phyloP scores from a whole-genome alignment of 139 green algal genomes.

The Chlorella sp. region DNA sequence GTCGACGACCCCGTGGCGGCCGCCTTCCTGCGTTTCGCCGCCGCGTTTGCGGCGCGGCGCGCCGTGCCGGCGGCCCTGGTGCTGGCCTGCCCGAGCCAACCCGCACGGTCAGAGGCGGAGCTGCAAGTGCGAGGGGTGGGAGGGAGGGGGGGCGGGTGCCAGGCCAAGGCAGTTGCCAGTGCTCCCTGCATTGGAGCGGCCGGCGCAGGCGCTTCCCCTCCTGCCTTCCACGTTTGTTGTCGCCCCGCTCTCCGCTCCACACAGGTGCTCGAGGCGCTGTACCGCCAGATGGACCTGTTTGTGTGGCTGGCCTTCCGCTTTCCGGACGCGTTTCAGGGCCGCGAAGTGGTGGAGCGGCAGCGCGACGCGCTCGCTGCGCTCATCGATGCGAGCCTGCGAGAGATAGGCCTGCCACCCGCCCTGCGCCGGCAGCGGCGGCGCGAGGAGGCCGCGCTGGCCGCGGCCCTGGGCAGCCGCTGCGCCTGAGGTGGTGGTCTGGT shows the following conservation, averaged over 20 bases:
- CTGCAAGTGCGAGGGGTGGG: too few species aligned
- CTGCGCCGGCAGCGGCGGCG: too few species aligned
- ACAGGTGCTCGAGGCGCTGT: conserved; percentile 47
- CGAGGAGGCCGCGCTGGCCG: too few species aligned
- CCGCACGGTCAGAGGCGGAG: conserved; percentile 31
- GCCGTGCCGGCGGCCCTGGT: conserved; percentile 21
- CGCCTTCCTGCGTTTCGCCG: conserved; percentile 54
- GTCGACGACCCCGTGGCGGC: conserved; percentile 23
- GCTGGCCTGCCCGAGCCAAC: conserved; percentile 30
- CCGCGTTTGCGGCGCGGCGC: conserved; percentile 18
- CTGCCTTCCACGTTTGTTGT: not conserved
- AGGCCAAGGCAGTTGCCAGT: too few species aligned
- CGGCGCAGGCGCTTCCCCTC: too few species aligned
- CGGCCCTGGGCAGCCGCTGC: too few species aligned
- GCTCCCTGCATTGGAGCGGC: too few species aligned
- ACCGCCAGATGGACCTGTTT: conserved; percentile 42
- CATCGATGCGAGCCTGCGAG: conserved; percentile 40
- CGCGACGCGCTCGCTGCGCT: conserved; percentile 21
- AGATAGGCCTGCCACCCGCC: conserved; percentile 25
- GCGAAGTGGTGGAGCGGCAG: conserved; percentile 28
- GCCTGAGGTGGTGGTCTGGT: too few species aligned
- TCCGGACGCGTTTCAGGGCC: conserved; percentile 40
- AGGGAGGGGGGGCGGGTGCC: too few species aligned
- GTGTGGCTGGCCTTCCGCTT: conserved; percentile 70
- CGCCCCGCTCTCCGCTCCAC: not conserved